phyloP scores from a whole-genome alignment of 805 yeast genomes.

The Cyberlindnera sargentensis region DNA sequence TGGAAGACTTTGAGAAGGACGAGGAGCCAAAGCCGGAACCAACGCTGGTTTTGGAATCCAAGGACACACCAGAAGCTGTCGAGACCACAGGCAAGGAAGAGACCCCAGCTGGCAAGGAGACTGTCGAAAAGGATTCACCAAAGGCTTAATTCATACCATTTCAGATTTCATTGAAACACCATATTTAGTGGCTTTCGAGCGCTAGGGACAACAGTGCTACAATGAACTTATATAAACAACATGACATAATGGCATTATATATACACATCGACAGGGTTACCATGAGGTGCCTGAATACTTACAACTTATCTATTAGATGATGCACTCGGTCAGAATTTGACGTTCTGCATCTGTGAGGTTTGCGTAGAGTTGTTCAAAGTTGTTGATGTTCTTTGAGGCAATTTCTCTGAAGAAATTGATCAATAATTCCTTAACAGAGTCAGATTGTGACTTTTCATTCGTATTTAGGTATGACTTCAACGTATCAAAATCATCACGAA shows the following conservation, averaged over 20 bases:
- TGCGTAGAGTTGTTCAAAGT: constrained; percentile 47
- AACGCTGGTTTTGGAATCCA: neutral
- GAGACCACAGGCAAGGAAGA: constrained; percentile 10
- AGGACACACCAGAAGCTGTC: constrained; percentile 4
- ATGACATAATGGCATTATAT: no score
- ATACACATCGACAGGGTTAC: no score
- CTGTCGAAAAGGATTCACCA: neutral
- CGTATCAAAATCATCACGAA: constrained; percentile 58
- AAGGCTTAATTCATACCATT: neutral
- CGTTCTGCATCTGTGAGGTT: constrained; percentile 45
- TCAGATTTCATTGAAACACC: no score
- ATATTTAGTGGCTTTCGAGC: no score
- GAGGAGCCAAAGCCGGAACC: constrained; percentile 5
- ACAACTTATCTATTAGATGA: neutral
- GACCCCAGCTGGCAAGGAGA: constrained; percentile 8
- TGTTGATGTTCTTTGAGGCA: constrained; percentile 34
- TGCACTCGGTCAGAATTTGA: constrained; percentile 36
- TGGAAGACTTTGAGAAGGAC: constrained; percentile 32
- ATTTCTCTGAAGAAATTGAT: constrained; percentile 43
- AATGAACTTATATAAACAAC: no score
- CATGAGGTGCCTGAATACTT: neutral
- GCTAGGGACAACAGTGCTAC: no score
- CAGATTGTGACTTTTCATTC: constrained; percentile 20
- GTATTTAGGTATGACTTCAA: constrained; percentile 48
- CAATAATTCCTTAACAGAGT: constrained; percentile 30